Evolutionary conservation across 805 yeast genomes (phyloP).

Genomic region (Danielia reshetovae): DNA sequence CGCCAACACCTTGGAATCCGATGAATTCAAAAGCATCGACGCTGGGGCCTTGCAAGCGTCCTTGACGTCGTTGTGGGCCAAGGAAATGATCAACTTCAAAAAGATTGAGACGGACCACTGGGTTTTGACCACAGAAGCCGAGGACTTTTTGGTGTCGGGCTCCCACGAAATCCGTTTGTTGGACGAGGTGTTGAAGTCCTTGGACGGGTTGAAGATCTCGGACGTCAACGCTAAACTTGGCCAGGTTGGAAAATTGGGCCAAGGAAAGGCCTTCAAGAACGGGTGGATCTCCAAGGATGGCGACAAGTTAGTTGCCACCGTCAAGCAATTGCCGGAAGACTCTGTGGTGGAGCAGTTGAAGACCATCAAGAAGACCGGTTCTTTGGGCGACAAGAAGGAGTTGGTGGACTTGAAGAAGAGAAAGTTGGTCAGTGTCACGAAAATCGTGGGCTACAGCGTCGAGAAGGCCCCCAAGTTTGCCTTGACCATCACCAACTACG

Average conservation of each 20-base stretch:
- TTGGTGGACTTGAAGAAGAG: slow-evolving; percentile 89
- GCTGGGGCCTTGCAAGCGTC: slow-evolving; percentile 75
- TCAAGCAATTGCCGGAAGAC: slow-evolving; percentile 58
- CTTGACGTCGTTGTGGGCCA: slow-evolving; percentile 79
- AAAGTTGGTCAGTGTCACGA: slow-evolving; percentile 70
- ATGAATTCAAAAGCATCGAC: slow-evolving; percentile 57
- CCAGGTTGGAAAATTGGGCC: slow-evolving; percentile 84
- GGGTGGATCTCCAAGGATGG: slow-evolving; percentile 94
- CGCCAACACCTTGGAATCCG: slow-evolving; percentile 57
- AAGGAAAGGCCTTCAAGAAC: slow-evolving; percentile 95
- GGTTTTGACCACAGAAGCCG: slow-evolving; percentile 76
- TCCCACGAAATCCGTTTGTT: slow-evolving; percentile 87
- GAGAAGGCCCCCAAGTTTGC: slow-evolving; percentile 83
- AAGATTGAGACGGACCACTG: slow-evolving; percentile 74
- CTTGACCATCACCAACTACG: slow-evolving; percentile 70
- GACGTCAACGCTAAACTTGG: slow-evolving; percentile 76
- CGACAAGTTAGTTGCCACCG: slow-evolving; percentile 65
- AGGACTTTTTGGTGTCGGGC: slow-evolving; percentile 72
- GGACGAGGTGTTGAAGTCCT: slow-evolving; percentile 63
- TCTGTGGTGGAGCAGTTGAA: slow-evolving; percentile 61
- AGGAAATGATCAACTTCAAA: slow-evolving; percentile 70
- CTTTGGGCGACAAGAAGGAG: slow-evolving; percentile 58
- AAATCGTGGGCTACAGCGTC: slow-evolving; percentile 70
- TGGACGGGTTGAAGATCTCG: slow-evolving; percentile 77
- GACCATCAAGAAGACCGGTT: slow-evolving; percentile 52